Base-by-base conservation (phyloP, 2,329 filamentous ascomycete genomes). In the Pseudopithomyces chartarum region DNA sequence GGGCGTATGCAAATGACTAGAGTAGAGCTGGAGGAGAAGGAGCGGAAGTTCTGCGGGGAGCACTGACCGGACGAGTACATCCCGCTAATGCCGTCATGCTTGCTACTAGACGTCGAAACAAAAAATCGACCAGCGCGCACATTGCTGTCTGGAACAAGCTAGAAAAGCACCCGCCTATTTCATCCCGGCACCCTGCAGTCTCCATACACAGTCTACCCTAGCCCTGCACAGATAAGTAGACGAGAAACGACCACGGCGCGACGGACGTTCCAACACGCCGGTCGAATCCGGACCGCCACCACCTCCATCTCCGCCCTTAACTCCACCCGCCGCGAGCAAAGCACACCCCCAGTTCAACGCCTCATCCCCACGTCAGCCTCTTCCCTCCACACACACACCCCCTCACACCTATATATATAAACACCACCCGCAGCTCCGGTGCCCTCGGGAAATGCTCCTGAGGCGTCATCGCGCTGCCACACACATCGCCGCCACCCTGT, bases 401-500 rank as follows among this genome's bases (percentile, higher is more conserved):
- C 4, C 26, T 4, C 26, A 29, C 8, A 29, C 8, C 4, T 29
- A 29, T 29, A 29, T 29, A 29, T 17, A 39, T 55, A 61, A 55
- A 58, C 47, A 54, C 39, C 12, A 5, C 20, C 23, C 6, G 49
- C 52, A 43, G 56, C 47, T 13, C 34, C 26, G 42, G 56, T 56
- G 54, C 52, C 56, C 51, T 47, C 54, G 34, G 55, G 55, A 45
- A n/a, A 49, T 47, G 46, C 22, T 42, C 55, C 55, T 58, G 51
- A 46, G 51, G 17, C 33, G 40, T 47, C 59, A 55, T 56, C 46
- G 58, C 42, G 58, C 63, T 63, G 60, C 59, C 52, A 43, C 49
- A 26, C 19, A 39, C 46, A 10, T 55, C 52, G 59, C 56, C 64
- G 65, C 69, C 71, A 77, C 69, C 52, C 73, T 80, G 76, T 63